Conservation (phyloP, 352 stramenopile species). For the Bremia lactucae region DNA sequence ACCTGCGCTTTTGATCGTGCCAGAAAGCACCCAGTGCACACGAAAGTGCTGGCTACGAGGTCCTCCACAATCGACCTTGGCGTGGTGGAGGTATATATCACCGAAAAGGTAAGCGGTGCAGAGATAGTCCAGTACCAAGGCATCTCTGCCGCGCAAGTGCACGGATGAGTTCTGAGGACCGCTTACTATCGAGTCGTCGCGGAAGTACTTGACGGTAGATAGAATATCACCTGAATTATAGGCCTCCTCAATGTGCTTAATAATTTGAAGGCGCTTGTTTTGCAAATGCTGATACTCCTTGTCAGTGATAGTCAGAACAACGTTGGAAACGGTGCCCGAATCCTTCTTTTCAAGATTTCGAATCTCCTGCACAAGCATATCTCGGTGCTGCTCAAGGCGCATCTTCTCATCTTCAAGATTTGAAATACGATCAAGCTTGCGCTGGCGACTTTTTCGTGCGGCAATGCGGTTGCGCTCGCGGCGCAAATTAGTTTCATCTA, state of each 20-base stretch:
- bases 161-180: slow-evolving; percentile 79
- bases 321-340: slow-evolving; percentile 25
- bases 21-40: slow-evolving; percentile 75
- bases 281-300: slow-evolving; percentile 72
- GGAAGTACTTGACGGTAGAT: slow-evolving; percentile 67
- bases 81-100: slow-evolving; percentile 64
- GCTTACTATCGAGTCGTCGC: slow-evolving; percentile 83
- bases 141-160: slow-evolving; percentile 70
- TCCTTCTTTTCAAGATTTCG: slow-evolving; percentile 75
- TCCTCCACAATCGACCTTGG: slow-evolving; percentile 73
- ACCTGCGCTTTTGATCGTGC: slow-evolving; percentile 59
- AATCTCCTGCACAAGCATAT: slow-evolving; percentile 82
- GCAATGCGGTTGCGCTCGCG: slow-evolving; percentile 81
- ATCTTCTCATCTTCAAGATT: slow-evolving; percentile 84
- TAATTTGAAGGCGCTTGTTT: slow-evolving; percentile 65
- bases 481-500: slow-evolving; percentile 70
- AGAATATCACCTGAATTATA: slow-evolving; percentile 77
- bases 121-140: slow-evolving; percentile 78
- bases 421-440: slow-evolving; percentile 80
- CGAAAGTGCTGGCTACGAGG: slow-evolving; percentile 79
- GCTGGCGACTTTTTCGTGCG: slow-evolving; percentile 69
- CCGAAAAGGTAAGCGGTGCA: slow-evolving; percentile 79
- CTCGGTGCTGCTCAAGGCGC: slow-evolving; percentile 75
- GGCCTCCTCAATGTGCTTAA: slow-evolving; percentile 66
- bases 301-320: slow-evolving; percentile 65